A percentile compares a stretch with the other conserved stretches of the same genome.
These are phyloP conservation scores for Asclepias syriaca DNA, from an alignment of 257 asterid genomes.

Conservation along the genomic window DNA sequence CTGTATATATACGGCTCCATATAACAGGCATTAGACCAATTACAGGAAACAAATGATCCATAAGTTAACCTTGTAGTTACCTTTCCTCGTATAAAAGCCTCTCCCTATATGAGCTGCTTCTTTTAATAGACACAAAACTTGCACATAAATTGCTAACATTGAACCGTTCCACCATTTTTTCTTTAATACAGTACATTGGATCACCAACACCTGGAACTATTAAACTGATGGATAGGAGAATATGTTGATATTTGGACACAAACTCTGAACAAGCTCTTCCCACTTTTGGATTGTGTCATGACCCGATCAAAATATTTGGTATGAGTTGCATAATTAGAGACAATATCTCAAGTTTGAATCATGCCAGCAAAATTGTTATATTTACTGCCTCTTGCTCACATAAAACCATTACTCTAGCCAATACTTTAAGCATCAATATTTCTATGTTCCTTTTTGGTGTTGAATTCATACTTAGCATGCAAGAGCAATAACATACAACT, in stretches of 20 bases:
- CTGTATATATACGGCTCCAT: not conserved
- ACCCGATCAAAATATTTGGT: not conserved
- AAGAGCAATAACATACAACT: too few relatives aligned
- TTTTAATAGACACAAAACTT: not conserved
- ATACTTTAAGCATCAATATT: not conserved
- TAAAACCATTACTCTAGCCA: not conserved
- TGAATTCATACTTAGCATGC: not conserved
- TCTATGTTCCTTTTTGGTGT: not conserved
- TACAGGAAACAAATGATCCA: not conserved
- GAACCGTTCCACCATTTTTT: not conserved
- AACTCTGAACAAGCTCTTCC: not conserved
- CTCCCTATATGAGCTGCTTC: not conserved
- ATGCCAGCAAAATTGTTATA: not conserved
- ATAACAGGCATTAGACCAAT: not conserved
- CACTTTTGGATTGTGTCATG: not conserved
- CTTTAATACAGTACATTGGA: not conserved
- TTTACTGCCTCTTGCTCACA: too few relatives aligned
- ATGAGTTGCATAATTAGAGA: not conserved
- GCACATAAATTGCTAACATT: not conserved
- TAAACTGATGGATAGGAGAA: not conserved
- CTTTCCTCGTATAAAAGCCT: not conserved
- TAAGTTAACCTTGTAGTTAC: not conserved
- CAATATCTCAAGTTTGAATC: not conserved
- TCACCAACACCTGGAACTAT: not conserved
- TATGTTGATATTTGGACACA: not conserved